phyloP scores from a whole-genome alignment of 2,329 filamentous ascomycete genomes.

The Cladorrhinum sp. region DNA sequence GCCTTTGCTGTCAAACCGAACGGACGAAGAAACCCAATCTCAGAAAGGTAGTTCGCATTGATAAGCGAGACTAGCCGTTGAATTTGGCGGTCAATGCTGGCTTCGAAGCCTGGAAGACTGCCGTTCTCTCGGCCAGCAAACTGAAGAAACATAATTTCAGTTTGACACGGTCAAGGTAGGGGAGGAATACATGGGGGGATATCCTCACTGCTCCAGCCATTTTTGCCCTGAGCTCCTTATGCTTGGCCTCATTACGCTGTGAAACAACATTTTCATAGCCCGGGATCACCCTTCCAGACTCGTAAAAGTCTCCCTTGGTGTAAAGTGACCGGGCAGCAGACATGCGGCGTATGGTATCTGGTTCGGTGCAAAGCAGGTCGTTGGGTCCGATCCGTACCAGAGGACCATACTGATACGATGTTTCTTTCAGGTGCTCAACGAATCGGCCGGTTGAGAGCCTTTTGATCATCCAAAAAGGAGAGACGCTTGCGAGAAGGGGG shows the following conservation, averaged over 20 bases:
- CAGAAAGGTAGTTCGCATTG: constrained; percentile 18
- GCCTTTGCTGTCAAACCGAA: constrained; percentile 44
- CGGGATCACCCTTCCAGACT: constrained; percentile 17
- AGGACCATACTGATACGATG: constrained; percentile 2
- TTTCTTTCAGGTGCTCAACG: constrained; percentile 5
- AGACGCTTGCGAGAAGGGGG: constrained; percentile 3
- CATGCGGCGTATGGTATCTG: constrained; percentile 15
- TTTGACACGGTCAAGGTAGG: too few relatives aligned
- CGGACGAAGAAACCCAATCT: constrained; percentile 3
- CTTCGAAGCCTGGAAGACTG: constrained; percentile 19
- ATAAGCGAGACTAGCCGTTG: constrained; percentile 11
- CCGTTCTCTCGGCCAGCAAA: constrained; percentile 4
- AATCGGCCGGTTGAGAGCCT: constrained; percentile 6
- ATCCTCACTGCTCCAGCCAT: constrained; percentile 11
- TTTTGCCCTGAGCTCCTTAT: constrained; percentile 18
- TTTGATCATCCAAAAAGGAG: constrained; percentile 10
- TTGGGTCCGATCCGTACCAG: constrained; percentile 18
- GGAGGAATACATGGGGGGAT: too few relatives aligned
- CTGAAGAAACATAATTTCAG: too few relatives aligned
- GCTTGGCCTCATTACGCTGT: constrained; percentile 15
- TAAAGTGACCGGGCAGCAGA: constrained; percentile 10
- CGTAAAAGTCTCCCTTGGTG: constrained; percentile 17
- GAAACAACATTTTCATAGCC: constrained; percentile 19
- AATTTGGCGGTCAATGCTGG: constrained; percentile 12
- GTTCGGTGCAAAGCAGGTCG: constrained; percentile 15